A percentile compares a stretch with the other conserved stretches of the same genome.
phyloP scores from a whole-genome alignment of 345 rosid species.

The Gossypium thurberi region DNA sequence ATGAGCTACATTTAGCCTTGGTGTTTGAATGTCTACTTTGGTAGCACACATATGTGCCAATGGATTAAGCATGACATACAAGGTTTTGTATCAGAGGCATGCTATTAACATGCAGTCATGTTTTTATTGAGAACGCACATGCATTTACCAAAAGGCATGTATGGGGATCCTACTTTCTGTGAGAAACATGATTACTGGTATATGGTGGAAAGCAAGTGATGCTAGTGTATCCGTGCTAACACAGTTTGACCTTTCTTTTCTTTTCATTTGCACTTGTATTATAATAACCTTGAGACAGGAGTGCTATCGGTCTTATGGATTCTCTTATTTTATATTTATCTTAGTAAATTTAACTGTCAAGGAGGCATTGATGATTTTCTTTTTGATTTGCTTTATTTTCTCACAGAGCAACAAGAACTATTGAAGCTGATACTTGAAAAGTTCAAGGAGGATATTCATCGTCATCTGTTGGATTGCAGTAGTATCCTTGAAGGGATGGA shows the following conservation, averaged over 20 bases:
- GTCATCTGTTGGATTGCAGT: constrained; percentile 53
- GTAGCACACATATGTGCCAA: background rate
- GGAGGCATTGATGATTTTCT: background rate
- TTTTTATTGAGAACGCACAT: background rate
- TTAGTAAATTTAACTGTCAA: background rate
- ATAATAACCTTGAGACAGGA: background rate
- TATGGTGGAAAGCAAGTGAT: background rate
- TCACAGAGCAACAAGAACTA: constrained; percentile 69
- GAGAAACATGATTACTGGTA: background rate
- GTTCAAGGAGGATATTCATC: constrained; percentile 55
- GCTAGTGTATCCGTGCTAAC: background rate
- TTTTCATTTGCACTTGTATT: background rate
- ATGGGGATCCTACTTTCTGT: background rate
- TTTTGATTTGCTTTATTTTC: constrained; percentile 14
- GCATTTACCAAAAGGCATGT: background rate
- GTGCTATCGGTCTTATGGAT: background rate
- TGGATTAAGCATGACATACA: background rate
- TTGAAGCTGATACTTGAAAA: constrained; percentile 57
- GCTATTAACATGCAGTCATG: background rate
- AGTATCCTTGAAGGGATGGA: constrained; percentile 56
- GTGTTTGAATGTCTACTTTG: constrained; percentile 4
- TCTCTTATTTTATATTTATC: background rate
- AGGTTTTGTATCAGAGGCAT: background rate
- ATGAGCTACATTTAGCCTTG: background rate
- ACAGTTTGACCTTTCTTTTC: background rate